A percentile compares a stretch with the other conserved stretches of the same genome.
Conservation (phyloP, 352 stramenopile genomes). For the Paralagenidium karlingii region DNA sequence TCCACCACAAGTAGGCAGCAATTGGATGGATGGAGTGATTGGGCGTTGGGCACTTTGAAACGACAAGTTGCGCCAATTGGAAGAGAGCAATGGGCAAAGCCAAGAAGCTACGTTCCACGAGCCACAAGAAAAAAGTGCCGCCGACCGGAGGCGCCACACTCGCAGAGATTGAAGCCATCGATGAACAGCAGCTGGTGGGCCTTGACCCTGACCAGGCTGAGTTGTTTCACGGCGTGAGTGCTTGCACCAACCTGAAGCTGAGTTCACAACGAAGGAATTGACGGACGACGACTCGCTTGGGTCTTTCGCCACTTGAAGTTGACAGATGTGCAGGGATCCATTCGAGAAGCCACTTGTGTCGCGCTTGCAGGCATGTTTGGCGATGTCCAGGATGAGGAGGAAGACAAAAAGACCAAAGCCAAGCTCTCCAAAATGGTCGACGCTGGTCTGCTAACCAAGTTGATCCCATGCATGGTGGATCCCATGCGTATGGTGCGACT, state of each 20-base stretch:
- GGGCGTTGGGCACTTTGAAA: no score
- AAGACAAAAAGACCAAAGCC: slow-evolving; percentile 34
- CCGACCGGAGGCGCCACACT: slow-evolving; percentile 39
- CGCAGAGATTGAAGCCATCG: slow-evolving; percentile 34
- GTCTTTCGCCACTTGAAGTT: slow-evolving; percentile 16
- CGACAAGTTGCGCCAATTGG: no score
- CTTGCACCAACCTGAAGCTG: background rate
- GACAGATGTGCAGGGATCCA: slow-evolving; percentile 56
- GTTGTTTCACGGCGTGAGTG: slow-evolving; percentile 47
- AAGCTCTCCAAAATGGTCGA: slow-evolving; percentile 73
- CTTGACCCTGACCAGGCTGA: slow-evolving; percentile 44
- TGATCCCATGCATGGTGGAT: slow-evolving; percentile 77
- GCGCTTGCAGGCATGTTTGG: slow-evolving; percentile 74
- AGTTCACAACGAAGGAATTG: background rate
- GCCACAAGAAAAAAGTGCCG: slow-evolving; percentile 69
- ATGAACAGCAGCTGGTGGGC: slow-evolving; percentile 24
- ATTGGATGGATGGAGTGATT: no score
- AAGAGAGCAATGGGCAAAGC: slow-evolving; percentile 61
- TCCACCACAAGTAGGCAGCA: no score
- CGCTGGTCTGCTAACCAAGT: slow-evolving; percentile 59
- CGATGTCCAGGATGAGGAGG: slow-evolving; percentile 39
- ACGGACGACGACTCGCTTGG: background rate
- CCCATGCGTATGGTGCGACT: slow-evolving; percentile 75
- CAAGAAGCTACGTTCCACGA: slow-evolving; percentile 76
- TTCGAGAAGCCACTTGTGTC: slow-evolving; percentile 80